These are phyloP conservation scores for Annulohypoxylon nitens DNA, from an alignment of 495 filamentous ascomycete species.

Conservation along the genomic window DNA sequence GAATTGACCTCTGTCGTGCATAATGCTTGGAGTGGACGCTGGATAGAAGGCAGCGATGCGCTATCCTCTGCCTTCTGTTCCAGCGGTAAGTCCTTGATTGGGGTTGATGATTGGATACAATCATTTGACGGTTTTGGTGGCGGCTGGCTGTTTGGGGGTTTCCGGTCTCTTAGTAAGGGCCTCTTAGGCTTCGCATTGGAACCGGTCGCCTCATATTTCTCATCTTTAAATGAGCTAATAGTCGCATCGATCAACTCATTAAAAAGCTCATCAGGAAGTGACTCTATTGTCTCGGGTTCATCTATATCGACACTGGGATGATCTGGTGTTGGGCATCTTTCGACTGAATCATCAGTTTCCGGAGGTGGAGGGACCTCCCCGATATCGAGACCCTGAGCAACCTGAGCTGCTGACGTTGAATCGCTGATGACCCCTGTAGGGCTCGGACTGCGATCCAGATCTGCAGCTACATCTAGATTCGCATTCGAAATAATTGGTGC, in stretches of 20 bases:
- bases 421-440: slow-evolving; percentile 20
- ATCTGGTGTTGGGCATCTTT: neutral
- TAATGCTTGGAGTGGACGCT: slow-evolving; percentile 17
- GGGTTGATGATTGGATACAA: neutral
- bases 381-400: slow-evolving; percentile 5
- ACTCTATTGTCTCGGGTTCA: slow-evolving; percentile 6
- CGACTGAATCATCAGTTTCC: neutral
- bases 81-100: neutral
- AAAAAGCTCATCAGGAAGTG: slow-evolving; percentile 28
- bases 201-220: neutral
- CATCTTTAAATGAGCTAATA: neutral
- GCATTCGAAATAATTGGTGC: neutral
- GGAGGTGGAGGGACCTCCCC: slow-evolving; percentile 10
- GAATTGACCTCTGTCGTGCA: slow-evolving; percentile 12
- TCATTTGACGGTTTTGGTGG: slow-evolving; percentile 1
- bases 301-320: slow-evolving; percentile 5
- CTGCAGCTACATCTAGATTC: slow-evolving; percentile 1
- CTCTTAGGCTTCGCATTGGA: neutral
- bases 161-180: neutral
- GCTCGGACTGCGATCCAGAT: slow-evolving; percentile 24
- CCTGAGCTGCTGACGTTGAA: slow-evolving; percentile 3
- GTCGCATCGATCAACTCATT: slow-evolving; percentile 23
- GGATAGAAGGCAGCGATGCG: slow-evolving; percentile 26
- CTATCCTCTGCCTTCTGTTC: slow-evolving; percentile 32
- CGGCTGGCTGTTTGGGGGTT: neutral